Conservation (phyloP, 352 stramenopile species). For the Phytophthora pini region DNA sequence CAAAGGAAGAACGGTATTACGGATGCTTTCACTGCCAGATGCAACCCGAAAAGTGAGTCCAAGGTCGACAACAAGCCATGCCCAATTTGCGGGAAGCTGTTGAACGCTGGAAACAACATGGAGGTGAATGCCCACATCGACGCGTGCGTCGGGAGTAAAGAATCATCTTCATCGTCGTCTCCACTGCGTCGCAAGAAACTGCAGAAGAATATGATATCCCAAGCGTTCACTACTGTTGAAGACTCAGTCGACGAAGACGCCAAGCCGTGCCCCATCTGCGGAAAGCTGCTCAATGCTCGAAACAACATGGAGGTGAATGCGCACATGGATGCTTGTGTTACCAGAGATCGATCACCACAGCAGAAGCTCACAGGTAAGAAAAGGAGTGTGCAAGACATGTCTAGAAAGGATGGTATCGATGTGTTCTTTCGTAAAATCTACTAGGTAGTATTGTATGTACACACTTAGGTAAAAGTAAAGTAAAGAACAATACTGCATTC, state of each 20-base stretch:
- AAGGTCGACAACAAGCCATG: slow-evolving; percentile 39
- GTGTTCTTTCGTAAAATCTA: slow-evolving; percentile 37
- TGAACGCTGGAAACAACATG: slow-evolving; percentile 58
- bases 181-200: slow-evolving; percentile 22
- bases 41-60: slow-evolving; percentile 2
- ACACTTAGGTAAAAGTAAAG: too few species aligned
- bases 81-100: slow-evolving; percentile 59
- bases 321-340: slow-evolving; percentile 65
- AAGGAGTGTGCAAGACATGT: slow-evolving; percentile 14
- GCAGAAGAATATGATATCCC: slow-evolving; percentile 13
- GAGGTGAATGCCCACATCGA: slow-evolving; percentile 77
- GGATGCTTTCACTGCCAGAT: slow-evolving; percentile 6
- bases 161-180: slow-evolving; percentile 7
- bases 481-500: too few species aligned
- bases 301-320: slow-evolving; percentile 66
- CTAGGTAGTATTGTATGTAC: too few species aligned
- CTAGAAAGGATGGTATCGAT: slow-evolving; percentile 31
- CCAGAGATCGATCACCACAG: slow-evolving; percentile 8
- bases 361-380: slow-evolving; percentile 19
- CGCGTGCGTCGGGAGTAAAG: slow-evolving; percentile 41
- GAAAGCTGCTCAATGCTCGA: slow-evolving; percentile 55
- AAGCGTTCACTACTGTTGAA: slow-evolving; percentile 12
- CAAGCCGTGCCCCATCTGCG: slow-evolving; percentile 63
- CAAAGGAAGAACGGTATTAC: slow-evolving; percentile 7
- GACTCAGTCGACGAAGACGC: slow-evolving; percentile 9